Evolutionary conservation across 2,329 filamentous ascomycete genomes (phyloP), one percentile per base, ranked within the genome.

Genomic region (Celoporthe dispersa): DNA sequence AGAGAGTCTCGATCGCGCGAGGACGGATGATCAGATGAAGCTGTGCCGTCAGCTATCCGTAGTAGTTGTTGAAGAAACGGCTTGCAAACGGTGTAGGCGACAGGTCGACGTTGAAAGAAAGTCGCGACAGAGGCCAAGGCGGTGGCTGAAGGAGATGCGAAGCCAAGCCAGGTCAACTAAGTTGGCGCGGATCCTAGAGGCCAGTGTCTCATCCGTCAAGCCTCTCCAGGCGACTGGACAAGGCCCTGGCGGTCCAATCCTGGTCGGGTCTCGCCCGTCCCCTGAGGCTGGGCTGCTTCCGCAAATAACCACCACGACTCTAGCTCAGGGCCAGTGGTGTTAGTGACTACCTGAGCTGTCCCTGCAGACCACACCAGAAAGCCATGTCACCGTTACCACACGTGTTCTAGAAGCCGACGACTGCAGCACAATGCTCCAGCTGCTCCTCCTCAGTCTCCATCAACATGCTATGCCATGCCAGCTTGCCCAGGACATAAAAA

Each of bases 31-130:
- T 63, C 28, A 60, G 66, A 66, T 41, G 62, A 59, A 60, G 67
- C 51, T 35, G 53, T 31, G 53, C 25, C 14, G 59, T 48, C 67
- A 37, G 53, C 67, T 62, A 37, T 64, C 70, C 16, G 55, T 44
- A 59, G 19, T 48, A 68, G 4, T 19, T n/a, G 11, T 37, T n/a
- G 57, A 33, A 37, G 57, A 59, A 69, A 41, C 33, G 33, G 22
- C 25, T 60, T 55, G 12, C 28, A 39, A 55, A 53, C 5, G 22
- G 62, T 22, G 60, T 41, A 44, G 35, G 67, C 35, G 51, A n/a
- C 44, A 68, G 57, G 25, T 35, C 37, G 69, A 68, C 62, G 57
- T 37, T 66, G 44, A 64, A 39, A 44, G 53, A 57, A 63, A 68
- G 35, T 62, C 37, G 39, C n/a, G 57, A 48, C 22, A 59, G 28